Evolutionary conservation across 1,284 basidiomycete genomes (phyloP).

Genomic region (Sporisorium scitamineum): DNA sequence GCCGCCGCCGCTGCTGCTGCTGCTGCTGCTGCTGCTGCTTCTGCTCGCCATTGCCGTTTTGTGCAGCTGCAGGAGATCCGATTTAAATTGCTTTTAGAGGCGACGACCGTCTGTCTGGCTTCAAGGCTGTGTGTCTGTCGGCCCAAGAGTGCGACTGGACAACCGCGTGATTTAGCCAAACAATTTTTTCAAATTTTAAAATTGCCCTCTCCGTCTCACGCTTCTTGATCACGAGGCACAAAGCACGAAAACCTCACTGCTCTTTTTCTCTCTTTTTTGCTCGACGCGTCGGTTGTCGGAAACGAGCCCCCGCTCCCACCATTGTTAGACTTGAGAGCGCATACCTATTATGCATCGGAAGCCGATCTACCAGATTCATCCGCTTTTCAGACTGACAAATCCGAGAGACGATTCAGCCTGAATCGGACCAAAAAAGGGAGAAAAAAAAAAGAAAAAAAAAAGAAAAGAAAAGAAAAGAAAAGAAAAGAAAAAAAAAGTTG

Average conservation of each 20-base stretch:
- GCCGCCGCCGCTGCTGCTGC: no score
- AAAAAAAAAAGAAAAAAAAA: no score
- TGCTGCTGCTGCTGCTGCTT: no score
- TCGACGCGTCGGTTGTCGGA: conserved; percentile 24
- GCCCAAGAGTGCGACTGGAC: background rate
- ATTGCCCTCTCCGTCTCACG: background rate
- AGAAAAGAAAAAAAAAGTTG: background rate
- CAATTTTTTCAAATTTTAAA: conserved; percentile 2
- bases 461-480: no score
- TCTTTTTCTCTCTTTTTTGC: background rate
- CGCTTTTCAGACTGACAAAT: conserved; percentile 17
- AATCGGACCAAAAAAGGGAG: background rate
- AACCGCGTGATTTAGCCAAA: background rate
- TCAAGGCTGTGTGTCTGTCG: background rate
- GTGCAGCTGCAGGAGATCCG: no score
- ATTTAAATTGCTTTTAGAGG: no score
- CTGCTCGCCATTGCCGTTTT: no score
- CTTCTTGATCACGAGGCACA: conserved; percentile 13
- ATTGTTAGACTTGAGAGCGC: background rate
- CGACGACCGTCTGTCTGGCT: background rate
- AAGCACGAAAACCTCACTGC: background rate
- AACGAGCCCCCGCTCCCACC: no score
- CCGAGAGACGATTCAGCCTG: conserved; percentile 9
- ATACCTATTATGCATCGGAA: background rate
- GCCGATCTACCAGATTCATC: background rate